Evolutionary conservation across 768 basidiomycete genomes (phyloP).

Genomic region (Xerocomus spinulosus): DNA sequence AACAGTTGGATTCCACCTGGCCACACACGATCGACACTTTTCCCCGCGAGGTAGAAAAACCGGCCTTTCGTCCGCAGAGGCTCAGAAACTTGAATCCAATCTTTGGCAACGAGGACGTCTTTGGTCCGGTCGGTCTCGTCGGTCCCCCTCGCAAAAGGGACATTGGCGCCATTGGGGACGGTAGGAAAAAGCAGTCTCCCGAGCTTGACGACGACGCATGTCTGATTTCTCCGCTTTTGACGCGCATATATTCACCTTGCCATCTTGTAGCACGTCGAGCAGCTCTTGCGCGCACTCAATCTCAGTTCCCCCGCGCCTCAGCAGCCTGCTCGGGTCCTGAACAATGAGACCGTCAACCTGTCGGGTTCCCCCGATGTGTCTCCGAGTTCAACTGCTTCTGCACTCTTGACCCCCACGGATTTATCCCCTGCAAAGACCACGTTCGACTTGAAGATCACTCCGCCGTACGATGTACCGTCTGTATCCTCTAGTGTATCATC

Average conservation of each 20-base stretch:
- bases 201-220: conserved; percentile 47
- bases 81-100: conserved; percentile 19
- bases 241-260: conserved; percentile 30
- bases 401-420: conserved; percentile 70
- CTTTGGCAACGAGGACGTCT: conserved; percentile 54
- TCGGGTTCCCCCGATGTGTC: conserved; percentile 67
- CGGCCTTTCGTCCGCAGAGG: conserved; percentile 30
- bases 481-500: conserved; percentile 28
- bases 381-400: conserved; percentile 66
- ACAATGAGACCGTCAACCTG: conserved; percentile 34
- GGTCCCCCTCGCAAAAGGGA: conserved; percentile 39
- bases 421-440: conserved; percentile 57
- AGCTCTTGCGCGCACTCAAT: conserved; percentile 73
- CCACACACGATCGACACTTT: conserved; percentile 62
- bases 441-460: conserved; percentile 53
- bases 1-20: conserved; percentile 63
- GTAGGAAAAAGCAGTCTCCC: conserved; percentile 59
- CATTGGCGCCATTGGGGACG: conserved; percentile 77
- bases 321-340: conserved; percentile 40
- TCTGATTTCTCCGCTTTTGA: conserved; percentile 18
- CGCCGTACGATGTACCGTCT: conserved; percentile 45
- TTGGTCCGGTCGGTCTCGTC: conserved; percentile 48
- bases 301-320: conserved; percentile 71
- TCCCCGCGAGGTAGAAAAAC: conserved; percentile 46
- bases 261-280: conserved; percentile 63